Evolutionary conservation across 192 early-diverging fungal genomes (phyloP), one percentile per base, ranked within the genome.

Genomic region (Umbelopsis ramanniana): DNA sequence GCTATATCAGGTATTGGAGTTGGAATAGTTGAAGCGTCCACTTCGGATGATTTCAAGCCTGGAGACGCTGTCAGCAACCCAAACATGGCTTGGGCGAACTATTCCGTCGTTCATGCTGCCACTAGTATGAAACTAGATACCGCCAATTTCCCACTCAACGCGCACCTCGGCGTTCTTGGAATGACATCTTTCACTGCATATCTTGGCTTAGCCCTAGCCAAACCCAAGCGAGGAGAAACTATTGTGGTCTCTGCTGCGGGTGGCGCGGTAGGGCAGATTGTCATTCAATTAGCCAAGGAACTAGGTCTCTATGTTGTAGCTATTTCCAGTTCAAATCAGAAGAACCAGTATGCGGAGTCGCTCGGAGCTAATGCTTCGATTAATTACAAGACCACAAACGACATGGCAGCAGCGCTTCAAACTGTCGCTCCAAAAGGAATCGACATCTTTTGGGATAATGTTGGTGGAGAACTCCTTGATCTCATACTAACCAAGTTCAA

Each of bases 371-470:
- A 87, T 52, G 74, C 80, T 11, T 84, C 79, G 1, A 71, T 87
- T 66, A 84, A 87, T 72, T 87, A 87, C 74, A 85, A 83, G 55
- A 75, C 73, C 37, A 72, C 77, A 48, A 76, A 82, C 0, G 48
- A 50, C n/a, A 50, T 50, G 48, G 15, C 48, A 10, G 48, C 48
- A 17, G 48, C 48, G 5, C 85, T 86, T 67, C 69, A 73, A 55
- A 70, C 74, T 55, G 84, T 72, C 6, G 81, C 83, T 17, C 82
- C 82, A 3, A 79, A 82, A 48, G 63, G 76, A 43, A 84, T 83
- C 21, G 85, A 84, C 53, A 73, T 87, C 57, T 87, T 79, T 76
- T 87, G 86, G 66, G 86, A 87, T 72, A 87, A 87, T 69, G 81
- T 81, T 37, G 86, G 86, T 29, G 86, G 86, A 24, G 78, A 81